Evolutionary conservation across 768 basidiomycete genomes (phyloP).

Genomic region (Pleurotus pulmonarius): DNA sequence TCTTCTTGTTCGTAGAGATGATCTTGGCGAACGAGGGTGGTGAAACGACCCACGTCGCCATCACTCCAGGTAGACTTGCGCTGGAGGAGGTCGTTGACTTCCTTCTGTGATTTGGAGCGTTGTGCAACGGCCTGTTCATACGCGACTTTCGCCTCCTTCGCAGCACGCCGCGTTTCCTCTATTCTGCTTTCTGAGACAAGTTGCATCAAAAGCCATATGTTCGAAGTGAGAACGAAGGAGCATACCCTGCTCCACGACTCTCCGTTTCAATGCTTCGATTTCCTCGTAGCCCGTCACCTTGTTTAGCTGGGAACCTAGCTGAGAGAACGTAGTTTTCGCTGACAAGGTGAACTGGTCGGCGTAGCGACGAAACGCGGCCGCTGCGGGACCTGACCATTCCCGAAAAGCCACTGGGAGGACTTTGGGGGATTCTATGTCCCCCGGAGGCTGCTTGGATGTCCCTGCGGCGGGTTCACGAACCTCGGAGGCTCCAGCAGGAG

Average conservation of each 20-base stretch:
- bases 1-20: constrained; percentile 85
- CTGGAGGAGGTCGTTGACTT: constrained; percentile 92
- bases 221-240: too few species aligned
- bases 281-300: constrained; percentile 88
- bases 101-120: constrained; percentile 85
- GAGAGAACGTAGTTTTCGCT: constrained; percentile 60
- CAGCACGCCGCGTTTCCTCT: constrained; percentile 57
- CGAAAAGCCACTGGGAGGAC: constrained; percentile 11
- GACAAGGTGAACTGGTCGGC: constrained; percentile 55
- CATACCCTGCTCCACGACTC: constrained; percentile 80
- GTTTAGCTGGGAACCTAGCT: constrained; percentile 78
- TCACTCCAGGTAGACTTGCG: constrained; percentile 95
- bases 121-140: constrained; percentile 77
- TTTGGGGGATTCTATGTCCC: neutral
- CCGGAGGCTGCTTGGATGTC: neutral
- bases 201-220: neutral
- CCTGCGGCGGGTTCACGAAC: neutral
- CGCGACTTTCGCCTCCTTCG: constrained; percentile 67
- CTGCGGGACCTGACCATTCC: constrained; percentile 47
- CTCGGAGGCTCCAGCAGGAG: constrained; percentile 15
- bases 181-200: constrained; percentile 66
- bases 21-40: constrained; percentile 85
- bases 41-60: constrained; percentile 82
- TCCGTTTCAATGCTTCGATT: constrained; percentile 77
- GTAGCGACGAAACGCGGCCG: constrained; percentile 43